Evolutionary conservation across 2,329 filamentous ascomycete species (phyloP), one percentile per base, ranked within the genome.

Genomic region (Trichoderma koningiopsis): DNA sequence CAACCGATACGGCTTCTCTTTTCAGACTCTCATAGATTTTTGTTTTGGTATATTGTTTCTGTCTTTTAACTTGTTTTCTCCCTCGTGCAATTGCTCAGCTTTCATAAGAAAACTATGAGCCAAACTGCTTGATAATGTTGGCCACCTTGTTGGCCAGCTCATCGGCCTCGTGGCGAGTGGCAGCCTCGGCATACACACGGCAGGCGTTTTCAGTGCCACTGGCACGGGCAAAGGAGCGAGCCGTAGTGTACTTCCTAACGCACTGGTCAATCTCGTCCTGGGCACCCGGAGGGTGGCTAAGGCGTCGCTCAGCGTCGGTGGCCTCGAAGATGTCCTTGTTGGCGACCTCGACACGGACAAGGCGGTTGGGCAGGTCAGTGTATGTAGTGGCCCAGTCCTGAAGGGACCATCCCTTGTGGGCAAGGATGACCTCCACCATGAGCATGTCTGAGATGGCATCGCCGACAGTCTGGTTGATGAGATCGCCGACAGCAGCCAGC

Each of bases 401-500:
- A 57, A 94, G 90, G 31, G 88, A 89, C 94, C 94, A 99, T 73
- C 86, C 87, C 84, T 97, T 98, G 87, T 98, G 94, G 7, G 96
- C 94, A 52, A 99, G 90, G 73, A 98, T 96, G 40, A 95, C 92
- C 81, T 99, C 96, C 49, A 98, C 94, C 76, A 99, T 89, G 57
- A 99, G 88, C 87, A 97, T 92, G 81, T 99, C 96, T 0, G 94
- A 97, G 69, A 99, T 87, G 58, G 96, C 96, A 78, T 99, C 96
- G 65, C 96, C 96, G 58, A 98, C 95, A 0, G 96, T 96, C 84
- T 99, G 96, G 85, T 99, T 99, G 84, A 99, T 97, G 72, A 99
- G 87, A 75, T 97, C 92, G 62, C 91, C 91, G 66, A 97, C 87
- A 13, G 93, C 94, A 65, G 88, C 86, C 0, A 99, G 89, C 10